Base-by-base conservation (phyloP, 2,329 filamentous ascomycete species). In the Trichoderma guizhouense region DNA sequence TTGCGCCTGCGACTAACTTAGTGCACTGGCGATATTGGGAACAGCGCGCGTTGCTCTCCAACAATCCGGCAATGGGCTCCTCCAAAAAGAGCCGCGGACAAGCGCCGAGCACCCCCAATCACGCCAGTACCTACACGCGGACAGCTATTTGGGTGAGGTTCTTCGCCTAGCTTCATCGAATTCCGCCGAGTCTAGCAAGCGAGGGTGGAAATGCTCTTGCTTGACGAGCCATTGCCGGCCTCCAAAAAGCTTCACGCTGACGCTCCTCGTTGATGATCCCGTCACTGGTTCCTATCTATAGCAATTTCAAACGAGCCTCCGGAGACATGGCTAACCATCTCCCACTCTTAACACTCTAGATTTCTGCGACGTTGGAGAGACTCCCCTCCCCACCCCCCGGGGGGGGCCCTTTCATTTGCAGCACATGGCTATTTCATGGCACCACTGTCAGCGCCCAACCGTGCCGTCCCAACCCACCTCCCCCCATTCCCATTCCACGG, bases 81-180 rank as follows among this genome's bases (percentile, higher is more conserved):
- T 47, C 30, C 36, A 55, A 51, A 71, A 71, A 71, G 69, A 71
- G 69, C 69, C 69, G 69, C 69, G 62, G 63, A 67, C 69, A 71
- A 71, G 69, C 69, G 69, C 69, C 69, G 39, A 66, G 39, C 39
- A 47, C 28, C 62, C 58, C 60, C 61, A 62, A 65, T 68, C 51
- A 60, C 55, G 53, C 65, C 65, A 47, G 53, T 18, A 2, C 51
- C 36, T 36, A 53, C 65, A 60, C 65, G 65, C 65, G 65, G 36
- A 39, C 65, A 60, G 8, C 15, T 24, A 30, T 21, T 67, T 32
- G 15, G 28, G 53, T n/a, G 43, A 51, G n/a, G 30, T 51, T 39
- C 18, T 39, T 60, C 8, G 55, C 55, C 55, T 68, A 60, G 53
- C 30, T 51, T 32, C 34, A 15, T 60, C 34, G 60, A 68, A 68